phyloP scores from a whole-genome alignment of 495 filamentous ascomycete genomes.

The Talaromyces trachyspermus region DNA sequence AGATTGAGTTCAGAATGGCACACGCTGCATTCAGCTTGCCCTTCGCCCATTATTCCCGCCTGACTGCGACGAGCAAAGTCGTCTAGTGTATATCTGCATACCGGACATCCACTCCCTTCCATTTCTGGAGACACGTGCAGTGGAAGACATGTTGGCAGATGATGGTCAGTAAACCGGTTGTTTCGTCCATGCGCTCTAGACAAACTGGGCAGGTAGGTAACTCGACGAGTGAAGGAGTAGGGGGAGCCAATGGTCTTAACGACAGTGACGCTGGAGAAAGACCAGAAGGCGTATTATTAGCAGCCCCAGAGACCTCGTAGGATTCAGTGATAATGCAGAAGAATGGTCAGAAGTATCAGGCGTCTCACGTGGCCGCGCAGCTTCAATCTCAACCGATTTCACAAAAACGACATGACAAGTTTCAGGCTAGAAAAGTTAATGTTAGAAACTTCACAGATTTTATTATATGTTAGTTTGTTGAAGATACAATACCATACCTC shows the following conservation, averaged over 20 bases:
- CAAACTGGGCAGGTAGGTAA: constrained; percentile 95
- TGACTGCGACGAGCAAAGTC: constrained; percentile 31
- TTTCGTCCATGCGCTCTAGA: constrained; percentile 97
- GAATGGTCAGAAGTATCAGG: constrained; percentile 20
- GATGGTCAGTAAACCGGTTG: constrained; percentile 87
- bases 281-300: constrained; percentile 37
- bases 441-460: constrained; percentile 16
- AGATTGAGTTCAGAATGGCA: constrained; percentile 75
- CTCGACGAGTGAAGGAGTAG: constrained; percentile 82
- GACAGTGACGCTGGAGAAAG: constrained; percentile 47
- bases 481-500: constrained; percentile 53
- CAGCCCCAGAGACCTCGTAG: constrained; percentile 23
- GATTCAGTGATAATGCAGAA: constrained; percentile 41
- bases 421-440: constrained; percentile 57
- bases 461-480: neutral
- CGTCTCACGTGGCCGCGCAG: constrained; percentile 19
- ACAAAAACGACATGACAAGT: constrained; percentile 95
- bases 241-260: constrained; percentile 81
- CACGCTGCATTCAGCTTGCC: constrained; percentile 54
- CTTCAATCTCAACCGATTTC: constrained; percentile 71
- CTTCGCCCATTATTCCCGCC: constrained; percentile 24
- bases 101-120: constrained; percentile 91
- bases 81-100: constrained; percentile 81
- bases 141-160: constrained; percentile 98
- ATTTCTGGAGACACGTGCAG: constrained; percentile 93